Conservation (phyloP, 2,329 filamentous ascomycete species). For the Apiospora saccharicola region DNA sequence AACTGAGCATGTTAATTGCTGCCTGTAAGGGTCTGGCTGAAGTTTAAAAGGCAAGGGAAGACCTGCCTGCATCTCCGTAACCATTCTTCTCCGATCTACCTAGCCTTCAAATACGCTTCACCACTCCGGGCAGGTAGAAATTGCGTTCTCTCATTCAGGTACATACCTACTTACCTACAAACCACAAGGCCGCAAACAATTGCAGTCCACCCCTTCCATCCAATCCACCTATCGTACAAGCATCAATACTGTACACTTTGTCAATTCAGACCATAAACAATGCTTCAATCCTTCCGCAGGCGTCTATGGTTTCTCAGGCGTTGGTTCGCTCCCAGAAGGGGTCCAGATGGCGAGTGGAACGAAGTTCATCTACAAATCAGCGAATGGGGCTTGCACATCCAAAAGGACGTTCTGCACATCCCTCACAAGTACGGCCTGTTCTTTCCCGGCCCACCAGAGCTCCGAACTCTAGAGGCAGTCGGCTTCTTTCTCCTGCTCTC, state of each 20-base stretch:
- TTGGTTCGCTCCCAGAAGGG: neutral
- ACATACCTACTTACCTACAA: neutral
- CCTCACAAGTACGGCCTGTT: neutral
- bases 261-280: neutral
- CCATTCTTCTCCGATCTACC: neutral
- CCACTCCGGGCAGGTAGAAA: neutral
- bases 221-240: neutral
- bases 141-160: neutral
- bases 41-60: neutral
- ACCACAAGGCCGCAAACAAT: neutral
- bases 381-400: neutral
- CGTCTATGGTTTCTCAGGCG: neutral
- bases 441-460: neutral
- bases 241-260: neutral
- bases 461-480: neutral
- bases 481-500: neutral
- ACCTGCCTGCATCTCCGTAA: neutral
- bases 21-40: neutral
- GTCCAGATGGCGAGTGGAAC: neutral
- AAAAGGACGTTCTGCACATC: neutral
- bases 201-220: no score
- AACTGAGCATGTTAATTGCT: neutral
- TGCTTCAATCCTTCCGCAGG: neutral
- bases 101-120: neutral
- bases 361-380: neutral